Evolutionary conservation across 164 flowering plant genomes (phyloP), one percentile per base, ranked within the genome.

Genomic region (Umbellularia californica): DNA sequence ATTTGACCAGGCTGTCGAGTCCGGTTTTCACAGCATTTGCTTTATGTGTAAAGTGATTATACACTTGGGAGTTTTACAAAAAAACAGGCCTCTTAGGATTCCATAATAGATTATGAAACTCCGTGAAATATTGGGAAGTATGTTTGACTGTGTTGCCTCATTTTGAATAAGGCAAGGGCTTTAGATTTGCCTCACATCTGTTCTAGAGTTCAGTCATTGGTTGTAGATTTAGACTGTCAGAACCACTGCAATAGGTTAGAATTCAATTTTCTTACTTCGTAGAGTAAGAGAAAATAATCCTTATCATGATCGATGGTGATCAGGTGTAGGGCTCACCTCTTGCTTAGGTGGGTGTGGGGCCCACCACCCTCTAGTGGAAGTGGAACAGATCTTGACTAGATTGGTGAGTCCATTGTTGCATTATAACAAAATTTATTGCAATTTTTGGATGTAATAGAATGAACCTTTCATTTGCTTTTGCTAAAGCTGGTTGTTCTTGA

Each of bases 81-180:
- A 41, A 7, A 35, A 35, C 11, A 41, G 47, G 47, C 47, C 47
- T 41, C 47, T 35, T 35, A 35, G 47, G 47, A 7, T 0, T 60
- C 7, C 20, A 60, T 60, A 60, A 60, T 60, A 17, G 64, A 60
- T 19, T 60, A 19, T 60, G 23, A 22, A 22, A 60, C 64, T 19
- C 30, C 17, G 35, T 65, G 68, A 24, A n/a, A 25, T 25, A 7
- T 65, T 13, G 41, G 50, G 50, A 33, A 30, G 50, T 24, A 30
- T 7, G 28, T 24, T 30, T 30, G 70, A 67, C 50, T 28, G 20
- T 67, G 13, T 15, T 22, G 55, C 55, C 19, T 41, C 19, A n/a
- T 41, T 35, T 69, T 14, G 41, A 17, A 27, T 35, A 25, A 17
- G 52, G 71, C 24, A n/a, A 69, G 70, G 70, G 70, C n/a, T 69